Base-by-base conservation (phyloP, 257 asterid genomes). In the Cynanchum wilfordii region DNA sequence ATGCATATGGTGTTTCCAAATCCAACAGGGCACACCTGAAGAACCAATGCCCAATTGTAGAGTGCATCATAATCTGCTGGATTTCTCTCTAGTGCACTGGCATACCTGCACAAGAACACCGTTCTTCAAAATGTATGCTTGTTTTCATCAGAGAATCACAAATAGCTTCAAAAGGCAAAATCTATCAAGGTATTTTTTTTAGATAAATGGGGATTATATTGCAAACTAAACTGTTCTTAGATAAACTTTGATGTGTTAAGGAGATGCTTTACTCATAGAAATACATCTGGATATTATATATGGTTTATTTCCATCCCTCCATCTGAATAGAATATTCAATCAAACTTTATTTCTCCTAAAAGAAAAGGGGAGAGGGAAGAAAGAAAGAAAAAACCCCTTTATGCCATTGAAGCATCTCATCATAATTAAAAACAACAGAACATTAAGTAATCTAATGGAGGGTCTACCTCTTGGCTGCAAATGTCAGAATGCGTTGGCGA, bases 41-140 rank as follows among this genome's bases (percentile, higher is more conserved):
- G 98, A 81, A 95, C 97, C 77, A 95, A 85, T 38, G 98, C 99
- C 99, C 99, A 95, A 79, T 92, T 95, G 81, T 95, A 95, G 82
- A 95, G 88, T 29, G 99, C 99, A 82, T 95, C 98, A 80, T 84
- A 90, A 82, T 95, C 99, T 19, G 84, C 96, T 27, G 97, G 97
- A 82, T 95, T 92, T 87, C 91, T 87, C 86, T 90, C 97, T 73
- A 95, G 64, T 54, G 98, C 90, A 84, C 82, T 87, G 59, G 99
- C 99, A 78, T 95, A 92, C 82, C 99, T 95, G 92, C 84, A 82
- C 69, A 77, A 33, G 42, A 54, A 73, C 63, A 79, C 42, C 76
- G 30, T 77, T 45, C 33, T 42, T 40, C 70, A 25, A 22, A 7
- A 45, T 79, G 66, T 47, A 69, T 30, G 66, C 45, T 71, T 42